Evolutionary conservation across 2,329 filamentous ascomycete species (phyloP).

Genomic region (Achaetomium macrosporum): DNA sequence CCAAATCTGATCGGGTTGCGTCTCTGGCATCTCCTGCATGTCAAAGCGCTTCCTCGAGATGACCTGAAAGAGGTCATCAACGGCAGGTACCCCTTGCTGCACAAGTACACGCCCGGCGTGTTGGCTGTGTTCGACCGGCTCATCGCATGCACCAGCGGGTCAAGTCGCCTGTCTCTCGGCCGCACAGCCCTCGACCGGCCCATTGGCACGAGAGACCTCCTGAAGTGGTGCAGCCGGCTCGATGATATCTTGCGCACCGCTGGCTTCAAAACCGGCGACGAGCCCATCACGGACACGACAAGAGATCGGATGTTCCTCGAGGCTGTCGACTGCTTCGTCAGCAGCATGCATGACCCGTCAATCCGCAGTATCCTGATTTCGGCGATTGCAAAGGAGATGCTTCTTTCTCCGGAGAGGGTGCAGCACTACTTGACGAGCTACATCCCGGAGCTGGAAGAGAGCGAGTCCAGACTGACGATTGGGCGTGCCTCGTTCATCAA

Average conservation of each 20-base stretch:
- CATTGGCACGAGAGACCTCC: conserved; percentile 60
- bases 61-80: conserved; percentile 73
- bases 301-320: conserved; percentile 88
- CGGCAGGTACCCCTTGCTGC: conserved; percentile 63
- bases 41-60: conserved; percentile 57
- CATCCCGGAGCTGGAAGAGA: conserved; percentile 63
- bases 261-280: conserved; percentile 59
- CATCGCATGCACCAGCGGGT: conserved; percentile 36
- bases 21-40: conserved; percentile 75
- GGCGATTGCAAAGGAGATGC: conserved; percentile 78
- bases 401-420: conserved; percentile 74
- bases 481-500: conserved; percentile 62
- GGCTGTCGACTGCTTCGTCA: conserved; percentile 85
- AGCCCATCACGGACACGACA: conserved; percentile 65
- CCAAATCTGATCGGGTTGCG: conserved; percentile 75
- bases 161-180: conserved; percentile 29
- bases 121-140: conserved; percentile 54
- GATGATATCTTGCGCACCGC: conserved; percentile 56
- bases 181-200: conserved; percentile 40
- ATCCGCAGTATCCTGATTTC: conserved; percentile 56
- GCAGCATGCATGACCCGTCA: conserved; percentile 63
- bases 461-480: conserved; percentile 52
- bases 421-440: conserved; percentile 71
- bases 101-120: conserved; percentile 54
- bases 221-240: conserved; percentile 86